A percentile compares a stretch with the other conserved stretches of the same genome.
Conservation (phyloP, 768 basidiomycete species). For the Sarcomyxa edulis region DNA sequence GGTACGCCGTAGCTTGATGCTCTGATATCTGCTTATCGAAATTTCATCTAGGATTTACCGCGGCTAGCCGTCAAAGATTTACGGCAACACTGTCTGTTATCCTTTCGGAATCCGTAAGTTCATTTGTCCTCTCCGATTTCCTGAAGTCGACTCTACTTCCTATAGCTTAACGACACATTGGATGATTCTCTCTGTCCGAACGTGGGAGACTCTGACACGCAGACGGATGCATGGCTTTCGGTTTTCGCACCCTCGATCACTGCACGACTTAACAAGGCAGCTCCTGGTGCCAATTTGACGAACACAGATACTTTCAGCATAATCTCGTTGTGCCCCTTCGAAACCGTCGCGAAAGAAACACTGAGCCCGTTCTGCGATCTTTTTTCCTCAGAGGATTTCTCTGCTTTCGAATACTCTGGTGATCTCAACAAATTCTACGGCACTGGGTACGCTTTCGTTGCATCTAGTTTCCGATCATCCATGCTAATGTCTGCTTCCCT, state of each 20-base stretch:
- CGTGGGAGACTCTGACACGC: constrained; percentile 35
- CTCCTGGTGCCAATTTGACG: constrained; percentile 58
- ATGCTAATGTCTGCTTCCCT: constrained; percentile 1
- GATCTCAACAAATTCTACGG: constrained; percentile 79
- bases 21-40: background rate
- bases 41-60: constrained; percentile 46
- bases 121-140: background rate
- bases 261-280: constrained; percentile 50
- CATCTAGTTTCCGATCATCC: background rate
- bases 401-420: constrained; percentile 58
- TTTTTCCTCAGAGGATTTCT: constrained; percentile 63
- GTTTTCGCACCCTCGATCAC: constrained; percentile 53
- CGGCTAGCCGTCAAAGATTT: constrained; percentile 40
- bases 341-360: constrained; percentile 50
- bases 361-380: constrained; percentile 67
- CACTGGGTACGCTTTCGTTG: constrained; percentile 49
- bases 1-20: constrained; percentile 30
- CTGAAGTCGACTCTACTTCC: background rate
- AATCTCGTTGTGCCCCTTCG: constrained; percentile 76
- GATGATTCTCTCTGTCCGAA: constrained; percentile 63
- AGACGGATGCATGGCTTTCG: constrained; percentile 49
- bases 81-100: constrained; percentile 50
- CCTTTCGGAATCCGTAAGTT: constrained; percentile 47
- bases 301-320: constrained; percentile 50
- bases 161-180: constrained; percentile 67